Conservation (phyloP, 1,284 basidiomycete species). For the Papiliotrema fonsecae region DNA sequence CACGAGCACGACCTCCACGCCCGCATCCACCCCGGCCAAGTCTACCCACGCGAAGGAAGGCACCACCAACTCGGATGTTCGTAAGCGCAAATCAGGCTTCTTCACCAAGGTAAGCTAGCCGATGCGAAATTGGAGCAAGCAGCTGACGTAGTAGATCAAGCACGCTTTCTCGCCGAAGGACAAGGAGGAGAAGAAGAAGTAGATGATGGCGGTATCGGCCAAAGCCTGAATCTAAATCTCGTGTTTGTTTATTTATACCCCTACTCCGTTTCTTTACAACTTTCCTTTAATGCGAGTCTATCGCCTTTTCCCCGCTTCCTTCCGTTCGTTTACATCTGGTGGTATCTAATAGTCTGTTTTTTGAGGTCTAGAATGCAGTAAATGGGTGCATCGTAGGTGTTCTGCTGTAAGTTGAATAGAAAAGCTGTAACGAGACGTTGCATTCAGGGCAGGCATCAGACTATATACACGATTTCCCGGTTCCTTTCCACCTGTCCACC, state of each 20-base stretch:
- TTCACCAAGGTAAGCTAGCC: slow-evolving; percentile 34
- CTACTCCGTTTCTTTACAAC: too few species aligned
- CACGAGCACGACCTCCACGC: slow-evolving; percentile 4
- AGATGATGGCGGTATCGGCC: neutral
- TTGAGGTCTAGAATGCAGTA: too few species aligned
- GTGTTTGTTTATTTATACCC: neutral
- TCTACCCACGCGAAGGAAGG: slow-evolving; percentile 12
- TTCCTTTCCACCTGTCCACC: too few species aligned
- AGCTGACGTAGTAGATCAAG: slow-evolving; percentile 23
- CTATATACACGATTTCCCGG: too few species aligned
- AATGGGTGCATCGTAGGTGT: too few species aligned
- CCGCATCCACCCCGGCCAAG: slow-evolving; percentile 28
- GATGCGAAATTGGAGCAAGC: neutral
- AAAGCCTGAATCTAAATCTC: too few species aligned
- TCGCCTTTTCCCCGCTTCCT: too few species aligned
- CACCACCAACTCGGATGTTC: slow-evolving; percentile 16
- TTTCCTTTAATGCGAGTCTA: neutral
- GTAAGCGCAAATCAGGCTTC: slow-evolving; percentile 38
- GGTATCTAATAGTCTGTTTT: too few species aligned
- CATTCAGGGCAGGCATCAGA: too few species aligned
- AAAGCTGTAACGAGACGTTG: too few species aligned
- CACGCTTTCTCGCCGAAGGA: slow-evolving; percentile 29
- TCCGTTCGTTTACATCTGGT: too few species aligned
- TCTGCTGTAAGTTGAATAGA: too few species aligned
- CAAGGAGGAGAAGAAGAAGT: slow-evolving; percentile 24